These are phyloP conservation scores for Aspergillus sp. DNA, from an alignment of 2,329 filamentous ascomycete species.

Conservation along the genomic window DNA sequence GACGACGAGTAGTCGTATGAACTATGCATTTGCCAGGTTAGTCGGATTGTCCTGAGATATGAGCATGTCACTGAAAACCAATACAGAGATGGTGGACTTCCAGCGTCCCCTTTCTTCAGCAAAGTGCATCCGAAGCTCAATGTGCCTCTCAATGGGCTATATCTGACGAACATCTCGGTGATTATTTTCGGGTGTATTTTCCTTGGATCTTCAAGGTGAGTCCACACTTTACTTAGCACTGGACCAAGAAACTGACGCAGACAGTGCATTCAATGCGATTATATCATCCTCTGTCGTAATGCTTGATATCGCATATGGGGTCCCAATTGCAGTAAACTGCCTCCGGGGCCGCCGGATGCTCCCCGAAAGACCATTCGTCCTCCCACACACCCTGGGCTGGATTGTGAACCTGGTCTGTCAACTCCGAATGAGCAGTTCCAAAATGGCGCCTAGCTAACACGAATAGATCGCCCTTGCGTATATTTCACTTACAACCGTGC, in stretches of 20 bases:
- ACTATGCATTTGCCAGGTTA: conserved; percentile 40
- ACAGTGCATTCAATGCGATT: conserved; percentile 72
- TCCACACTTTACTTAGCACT: background rate
- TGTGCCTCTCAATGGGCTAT: conserved; percentile 69
- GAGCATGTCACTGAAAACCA: background rate
- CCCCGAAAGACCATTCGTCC: conserved; percentile 63
- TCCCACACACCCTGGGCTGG: conserved; percentile 63
- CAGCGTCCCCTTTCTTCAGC: conserved; percentile 63
- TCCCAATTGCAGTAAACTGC: conserved; percentile 72
- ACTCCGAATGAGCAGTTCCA: background rate
- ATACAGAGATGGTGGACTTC: conserved; percentile 66
- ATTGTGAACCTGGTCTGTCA: conserved; percentile 58
- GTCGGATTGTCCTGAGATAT: background rate
- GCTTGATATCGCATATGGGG: conserved; percentile 73
- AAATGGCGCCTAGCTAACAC: background rate
- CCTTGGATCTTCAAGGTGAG: conserved; percentile 60
- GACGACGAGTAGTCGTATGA: conserved; percentile 43
- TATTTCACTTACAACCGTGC: conserved; percentile 70
- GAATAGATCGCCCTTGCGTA: conserved; percentile 62
- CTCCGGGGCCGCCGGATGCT: conserved; percentile 68
- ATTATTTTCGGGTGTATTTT: conserved; percentile 73
- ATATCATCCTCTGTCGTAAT: conserved; percentile 73
- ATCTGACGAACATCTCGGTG: conserved; percentile 64
- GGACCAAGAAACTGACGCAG: background rate
- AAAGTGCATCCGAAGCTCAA: conserved; percentile 64